Base-by-base conservation (phyloP, 2,329 filamentous ascomycete genomes). In the Fusarium phyllophilum region DNA sequence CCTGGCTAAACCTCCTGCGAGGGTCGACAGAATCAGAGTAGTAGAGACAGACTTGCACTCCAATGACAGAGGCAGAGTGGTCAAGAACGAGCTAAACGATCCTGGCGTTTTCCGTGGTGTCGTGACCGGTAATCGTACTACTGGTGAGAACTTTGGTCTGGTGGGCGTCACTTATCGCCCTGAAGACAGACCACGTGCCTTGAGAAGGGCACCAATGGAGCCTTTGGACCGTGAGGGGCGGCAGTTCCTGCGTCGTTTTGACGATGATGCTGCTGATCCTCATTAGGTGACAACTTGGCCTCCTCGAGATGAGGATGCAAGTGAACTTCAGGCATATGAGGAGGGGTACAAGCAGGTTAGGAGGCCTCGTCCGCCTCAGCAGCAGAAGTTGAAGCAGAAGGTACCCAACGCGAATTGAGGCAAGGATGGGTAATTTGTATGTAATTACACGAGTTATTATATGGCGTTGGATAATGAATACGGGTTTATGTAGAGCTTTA, bases 271-370 rank as follows among this genome's bases (percentile, higher is more conserved):
- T 12, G 56, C 39, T 22, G 48, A 70, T 36, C 29, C 44, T 20
- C 11, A 33, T 2, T 51, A 68, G 0, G 68, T 68, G 6, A 54
- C 41, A 0, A 72, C 68, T 11, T 72, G 70, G 70, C 70, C 68
- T 10, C 70, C 68, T 0, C 29, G 70, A 0, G 69, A 72, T 33
- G 62, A 72, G 8, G 55, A 72, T 42, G 24, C 24, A 13, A 31
- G 20, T 2, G 70, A 72, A 0, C 63, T 72, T 10, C 20, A 36
- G 9, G 24, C 38, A 2, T 64, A 64, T 26, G 70, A 72, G 10
- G 14, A 6, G 1, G 62, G 68, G 7, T 31, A 64, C 14, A n/a
- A 48, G 34, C 34, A 62, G n/a, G 54, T 49, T 24, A 61, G 58
- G 14, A 65, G 18, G 56, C 4, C 18, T 22, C 26, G 33, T 14